Evolutionary conservation across 2,329 filamentous ascomycete species (phyloP), one percentile per base, ranked within the genome.

Genomic region (Hymenoscyphus occultus): DNA sequence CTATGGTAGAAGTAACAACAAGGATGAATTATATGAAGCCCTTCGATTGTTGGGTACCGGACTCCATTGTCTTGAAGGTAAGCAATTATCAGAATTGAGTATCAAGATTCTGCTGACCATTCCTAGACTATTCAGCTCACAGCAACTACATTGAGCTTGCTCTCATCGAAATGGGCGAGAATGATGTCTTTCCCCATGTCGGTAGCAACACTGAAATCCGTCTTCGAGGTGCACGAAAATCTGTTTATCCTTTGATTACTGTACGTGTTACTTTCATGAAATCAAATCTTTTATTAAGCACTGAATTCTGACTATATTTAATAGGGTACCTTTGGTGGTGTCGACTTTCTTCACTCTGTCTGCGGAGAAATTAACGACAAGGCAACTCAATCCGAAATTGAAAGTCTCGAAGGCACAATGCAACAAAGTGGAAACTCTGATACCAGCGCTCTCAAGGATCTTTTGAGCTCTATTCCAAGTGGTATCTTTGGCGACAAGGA

Each of bases 141-240:
- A 96, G 92, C 76, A 97, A 97, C 82, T 97, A 96, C 78, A 87
- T 84, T 14, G 93, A 97, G 77, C 85, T 97, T 65, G 91, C 90
- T 65, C 83, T 97, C 59, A 93, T 95, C 72, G 93, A 97, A 76
- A 79, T 97, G 73, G 93, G 92, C 61, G 92, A 95, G 78, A 81
- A 79, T 5, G 85, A 91, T 67, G 79, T 97, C 66, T 97, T 97
- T 77, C 92, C 94, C 32, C 93, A 97, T 74, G 91, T 95, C 63
- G 94, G 94, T 42, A 83, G 87, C 65, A 80, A 85, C 71, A 92
- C 92, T n/a, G 80, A 81, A 73, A 80, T 97, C 35, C 81, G 86
- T 57, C 82, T 97, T 35, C 81, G 84, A 40, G 92, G 90, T 56
- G 89, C 85, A 64, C 82, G 83, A 28, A 75, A 82, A 40, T 74